Evolutionary conservation across 1,284 basidiomycete genomes (phyloP).

Genomic region (Malassezia globosa): DNA sequence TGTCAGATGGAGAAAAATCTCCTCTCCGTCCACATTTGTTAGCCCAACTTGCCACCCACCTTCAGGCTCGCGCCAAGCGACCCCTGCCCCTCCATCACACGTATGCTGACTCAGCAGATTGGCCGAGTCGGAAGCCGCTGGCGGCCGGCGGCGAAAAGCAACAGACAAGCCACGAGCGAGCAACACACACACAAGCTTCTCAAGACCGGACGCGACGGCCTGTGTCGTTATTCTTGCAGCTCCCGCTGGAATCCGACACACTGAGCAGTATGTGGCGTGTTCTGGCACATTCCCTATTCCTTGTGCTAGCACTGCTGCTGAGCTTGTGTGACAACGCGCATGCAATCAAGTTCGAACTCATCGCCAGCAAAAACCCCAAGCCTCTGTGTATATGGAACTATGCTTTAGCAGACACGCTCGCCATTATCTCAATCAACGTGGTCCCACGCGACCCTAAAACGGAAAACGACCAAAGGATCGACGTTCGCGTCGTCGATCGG

Average conservation of each 20-base stretch:
- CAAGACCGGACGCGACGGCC: not conserved
- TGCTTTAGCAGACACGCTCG: constrained; percentile 41
- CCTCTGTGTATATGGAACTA: constrained; percentile 47
- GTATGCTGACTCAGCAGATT: no score
- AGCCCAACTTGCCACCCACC: no score
- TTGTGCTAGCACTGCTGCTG: constrained; percentile 6
- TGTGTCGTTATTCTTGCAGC: not conserved
- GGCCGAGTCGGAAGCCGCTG: not conserved
- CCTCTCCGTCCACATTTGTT: no score
- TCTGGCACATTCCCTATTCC: no score
- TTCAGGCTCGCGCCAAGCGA: no score
- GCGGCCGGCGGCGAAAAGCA: not conserved
- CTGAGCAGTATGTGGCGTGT: no score
- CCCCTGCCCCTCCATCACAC: no score
- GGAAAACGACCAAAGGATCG: constrained; percentile 50
- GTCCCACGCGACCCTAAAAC: constrained; percentile 49
- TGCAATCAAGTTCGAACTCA: constrained; percentile 43
- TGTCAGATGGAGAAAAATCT: not conserved
- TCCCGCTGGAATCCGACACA: no score
- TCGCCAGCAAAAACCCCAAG: constrained; percentile 21
- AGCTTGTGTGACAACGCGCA: constrained; percentile 4
- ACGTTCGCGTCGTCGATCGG: constrained; percentile 88
- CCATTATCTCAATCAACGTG: constrained; percentile 78
- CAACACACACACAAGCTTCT: not conserved
- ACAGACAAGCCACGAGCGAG: no score